Evolutionary conservation across 2,329 filamentous ascomycete species (phyloP).

Genomic region (Xylaria digitata): DNA sequence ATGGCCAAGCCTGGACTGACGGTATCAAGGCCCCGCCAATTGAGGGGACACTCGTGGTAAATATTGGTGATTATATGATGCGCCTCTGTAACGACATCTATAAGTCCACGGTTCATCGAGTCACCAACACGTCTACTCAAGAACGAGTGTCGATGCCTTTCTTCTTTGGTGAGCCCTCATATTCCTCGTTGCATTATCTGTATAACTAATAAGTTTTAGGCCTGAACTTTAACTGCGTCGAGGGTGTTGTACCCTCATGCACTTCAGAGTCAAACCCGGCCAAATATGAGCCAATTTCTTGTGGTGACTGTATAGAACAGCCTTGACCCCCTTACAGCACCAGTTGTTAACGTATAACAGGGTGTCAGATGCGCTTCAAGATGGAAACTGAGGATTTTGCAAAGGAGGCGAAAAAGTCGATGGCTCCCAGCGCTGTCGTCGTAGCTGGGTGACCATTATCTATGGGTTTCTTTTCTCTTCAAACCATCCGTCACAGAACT

Average conservation of each 20-base stretch:
- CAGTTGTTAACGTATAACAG: slow-evolving; percentile 28
- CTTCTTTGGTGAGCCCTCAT: slow-evolving; percentile 58
- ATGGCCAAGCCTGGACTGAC: slow-evolving; percentile 8
- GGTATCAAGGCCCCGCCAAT: slow-evolving; percentile 53
- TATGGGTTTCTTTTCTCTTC: neutral
- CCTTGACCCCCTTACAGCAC: neutral
- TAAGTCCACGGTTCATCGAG: slow-evolving; percentile 63
- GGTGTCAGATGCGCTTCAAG: slow-evolving; percentile 52
- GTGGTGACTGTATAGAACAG: slow-evolving; percentile 56
- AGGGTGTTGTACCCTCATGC: slow-evolving; percentile 61
- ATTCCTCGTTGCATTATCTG: neutral
- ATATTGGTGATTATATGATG: slow-evolving; percentile 65
- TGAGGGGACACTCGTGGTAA: slow-evolving; percentile 62
- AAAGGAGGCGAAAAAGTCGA: slow-evolving; percentile 39
- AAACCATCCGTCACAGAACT: slow-evolving; percentile 56
- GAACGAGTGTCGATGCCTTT: slow-evolving; percentile 67
- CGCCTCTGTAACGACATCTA: slow-evolving; percentile 62
- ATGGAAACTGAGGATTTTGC: slow-evolving; percentile 46
- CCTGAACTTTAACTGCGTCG: slow-evolving; percentile 64
- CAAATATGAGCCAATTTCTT: slow-evolving; percentile 64
- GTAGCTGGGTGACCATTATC: slow-evolving; percentile 13
- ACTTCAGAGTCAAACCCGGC: slow-evolving; percentile 58
- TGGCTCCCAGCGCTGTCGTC: slow-evolving; percentile 44
- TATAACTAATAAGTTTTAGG: slow-evolving; percentile 45
- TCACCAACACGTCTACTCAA: slow-evolving; percentile 55